phyloP scores from a whole-genome alignment of 352 stramenopile genomes.

The Globisporangium parvum region DNA sequence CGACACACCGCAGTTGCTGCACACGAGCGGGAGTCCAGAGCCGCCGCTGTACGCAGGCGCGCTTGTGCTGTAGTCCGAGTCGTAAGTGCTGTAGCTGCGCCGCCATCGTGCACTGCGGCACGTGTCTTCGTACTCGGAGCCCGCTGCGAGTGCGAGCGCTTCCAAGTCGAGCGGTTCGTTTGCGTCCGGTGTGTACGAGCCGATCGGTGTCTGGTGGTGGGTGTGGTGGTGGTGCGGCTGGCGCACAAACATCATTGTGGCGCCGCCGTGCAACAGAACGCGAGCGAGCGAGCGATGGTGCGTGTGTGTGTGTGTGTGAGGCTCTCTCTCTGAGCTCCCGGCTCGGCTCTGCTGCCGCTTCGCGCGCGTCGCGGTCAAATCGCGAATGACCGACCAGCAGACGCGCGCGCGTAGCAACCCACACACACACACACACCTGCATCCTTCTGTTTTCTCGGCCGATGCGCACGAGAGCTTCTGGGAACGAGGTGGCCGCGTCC shows the following conservation, averaged over 20 bases:
- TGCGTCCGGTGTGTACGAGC: neutral
- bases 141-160: conserved; percentile 26
- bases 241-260: neutral
- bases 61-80: neutral
- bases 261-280: neutral
- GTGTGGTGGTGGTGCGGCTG: too few species aligned
- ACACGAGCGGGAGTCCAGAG: conserved; percentile 70
- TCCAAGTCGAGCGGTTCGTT: conserved; percentile 40
- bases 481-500: neutral
- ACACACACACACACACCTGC: too few species aligned
- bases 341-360: neutral
- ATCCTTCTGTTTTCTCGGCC: neutral
- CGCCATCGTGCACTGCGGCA: conserved; percentile 11
- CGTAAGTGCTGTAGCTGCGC: conserved; percentile 4
- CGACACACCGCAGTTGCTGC: conserved; percentile 75
- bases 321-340: too few species aligned
- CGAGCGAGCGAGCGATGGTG: too few species aligned
- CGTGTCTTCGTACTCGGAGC: conserved; percentile 20
- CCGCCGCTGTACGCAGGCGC: conserved; percentile 12
- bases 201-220: conserved; percentile 13
- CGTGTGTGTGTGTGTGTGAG: neutral
- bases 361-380: neutral
- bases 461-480: neutral
- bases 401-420: too few species aligned
- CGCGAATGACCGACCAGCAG: neutral